A percentile compares a stretch with the other conserved stretches of the same genome.
Evolutionary conservation across 2,329 filamentous ascomycete species (phyloP).

Genomic region (Verticillium dahliae): DNA sequence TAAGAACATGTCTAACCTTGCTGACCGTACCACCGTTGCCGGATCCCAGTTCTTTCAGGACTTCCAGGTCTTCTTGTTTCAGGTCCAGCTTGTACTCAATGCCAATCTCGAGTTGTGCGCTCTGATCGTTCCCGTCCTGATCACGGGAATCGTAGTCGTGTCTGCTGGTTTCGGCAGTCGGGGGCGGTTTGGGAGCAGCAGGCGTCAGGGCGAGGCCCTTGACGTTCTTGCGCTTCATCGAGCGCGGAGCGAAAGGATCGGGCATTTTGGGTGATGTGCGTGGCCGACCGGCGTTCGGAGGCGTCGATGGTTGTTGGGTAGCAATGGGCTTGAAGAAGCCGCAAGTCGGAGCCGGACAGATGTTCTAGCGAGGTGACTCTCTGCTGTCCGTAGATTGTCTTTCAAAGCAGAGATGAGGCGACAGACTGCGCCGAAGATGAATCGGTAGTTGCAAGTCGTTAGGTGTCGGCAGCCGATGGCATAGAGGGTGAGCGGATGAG

Average conservation of each 20-base stretch:
- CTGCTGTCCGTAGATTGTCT: neutral
- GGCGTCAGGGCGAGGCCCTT: conserved; percentile 88
- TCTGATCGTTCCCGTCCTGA: conserved; percentile 48
- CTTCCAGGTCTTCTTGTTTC: conserved; percentile 83
- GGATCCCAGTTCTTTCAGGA: conserved; percentile 88
- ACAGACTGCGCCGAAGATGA: neutral
- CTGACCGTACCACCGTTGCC: conserved; percentile 98
- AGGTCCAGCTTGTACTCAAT: conserved; percentile 95
- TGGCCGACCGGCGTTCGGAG: neutral
- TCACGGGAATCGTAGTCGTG: conserved; percentile 55
- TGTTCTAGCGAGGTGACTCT: neutral
- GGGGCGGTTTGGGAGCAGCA: conserved; percentile 63
- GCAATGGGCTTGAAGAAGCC: neutral
- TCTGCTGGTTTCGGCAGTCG: conserved; percentile 67
- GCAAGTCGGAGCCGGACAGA: neutral
- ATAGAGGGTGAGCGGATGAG: neutral
- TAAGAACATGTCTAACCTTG: conserved; percentile 92
- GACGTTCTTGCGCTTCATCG: conserved; percentile 98
- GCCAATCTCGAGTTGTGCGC: conserved; percentile 79
- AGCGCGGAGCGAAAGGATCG: conserved; percentile 60
- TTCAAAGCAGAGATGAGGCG: neutral
- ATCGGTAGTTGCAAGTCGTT: neutral
- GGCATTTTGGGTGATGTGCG: conserved; percentile 40
- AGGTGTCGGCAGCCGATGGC: neutral
- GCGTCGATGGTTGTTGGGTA: neutral